Percentiles rank a stretch among this genome's conserved stretches.
Evolutionary conservation across 805 yeast species (phyloP).

Genomic region (Lipomyces starkeyi): DNA sequence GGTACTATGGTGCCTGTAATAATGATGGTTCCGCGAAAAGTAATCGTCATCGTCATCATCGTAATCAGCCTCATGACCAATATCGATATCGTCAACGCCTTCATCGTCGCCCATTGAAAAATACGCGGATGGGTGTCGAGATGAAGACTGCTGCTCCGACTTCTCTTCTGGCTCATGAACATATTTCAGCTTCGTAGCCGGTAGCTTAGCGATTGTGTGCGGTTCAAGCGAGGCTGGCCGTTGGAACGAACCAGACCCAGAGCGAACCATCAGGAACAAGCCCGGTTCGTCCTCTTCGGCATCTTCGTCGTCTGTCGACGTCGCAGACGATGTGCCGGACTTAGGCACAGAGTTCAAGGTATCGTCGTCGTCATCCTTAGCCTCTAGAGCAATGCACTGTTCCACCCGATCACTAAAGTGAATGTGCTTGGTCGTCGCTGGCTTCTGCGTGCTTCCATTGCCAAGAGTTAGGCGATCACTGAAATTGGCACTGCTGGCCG

Average conservation of each 20-base stretch:
- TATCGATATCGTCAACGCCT: constrained; percentile 26
- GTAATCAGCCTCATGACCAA: constrained; percentile 6
- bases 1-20: background rate
- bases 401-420: constrained; percentile 94
- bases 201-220: constrained; percentile 76
- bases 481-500: constrained; percentile 33
- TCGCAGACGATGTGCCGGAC: constrained; percentile 12
- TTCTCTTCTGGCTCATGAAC: constrained; percentile 55
- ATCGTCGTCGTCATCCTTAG: constrained; percentile 43
- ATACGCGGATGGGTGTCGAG: constrained; percentile 5
- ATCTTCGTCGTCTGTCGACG: constrained; percentile 46
- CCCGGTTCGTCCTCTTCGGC: constrained; percentile 73
- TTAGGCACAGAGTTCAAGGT: constrained; percentile 4
- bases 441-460: constrained; percentile 12
- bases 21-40: background rate
- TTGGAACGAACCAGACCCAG: constrained; percentile 46
- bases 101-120: constrained; percentile 36
- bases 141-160: background rate
- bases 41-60: background rate
- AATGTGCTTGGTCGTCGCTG: constrained; percentile 59
- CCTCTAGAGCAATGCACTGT: constrained; percentile 83
- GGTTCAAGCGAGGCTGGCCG: constrained; percentile 39
- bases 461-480: constrained; percentile 27
- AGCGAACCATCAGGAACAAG: constrained; percentile 62
- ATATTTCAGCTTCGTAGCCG: constrained; percentile 84